These are phyloP conservation scores for Aspergillus bombycis DNA, from an alignment of 2,329 filamentous ascomycete species.

Conservation along the genomic window DNA sequence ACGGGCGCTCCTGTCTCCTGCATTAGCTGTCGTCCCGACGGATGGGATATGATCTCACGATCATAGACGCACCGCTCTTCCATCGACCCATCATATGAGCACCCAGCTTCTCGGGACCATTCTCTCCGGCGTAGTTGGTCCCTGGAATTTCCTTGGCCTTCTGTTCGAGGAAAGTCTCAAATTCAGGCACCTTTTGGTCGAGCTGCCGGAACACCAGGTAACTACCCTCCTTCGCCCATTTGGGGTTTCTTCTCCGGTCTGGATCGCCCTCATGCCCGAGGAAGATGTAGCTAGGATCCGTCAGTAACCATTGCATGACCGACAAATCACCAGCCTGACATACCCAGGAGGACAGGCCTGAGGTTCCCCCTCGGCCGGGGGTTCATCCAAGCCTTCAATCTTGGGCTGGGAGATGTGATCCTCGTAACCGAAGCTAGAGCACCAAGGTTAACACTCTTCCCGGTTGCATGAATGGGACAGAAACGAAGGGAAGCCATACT, in stretches of 20 bases:
- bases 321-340: not conserved
- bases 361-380: slow-evolving; percentile 30
- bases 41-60: not conserved
- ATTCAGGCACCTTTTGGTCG: slow-evolving; percentile 49
- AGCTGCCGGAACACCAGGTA: slow-evolving; percentile 51
- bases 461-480: no score
- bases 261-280: slow-evolving; percentile 28
- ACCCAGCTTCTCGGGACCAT: slow-evolving; percentile 37
- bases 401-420: slow-evolving; percentile 48
- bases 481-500: not conserved
- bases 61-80: slow-evolving; percentile 38
- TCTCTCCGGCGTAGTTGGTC: not conserved
- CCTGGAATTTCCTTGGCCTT: slow-evolving; percentile 12
- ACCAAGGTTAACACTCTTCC: not conserved
- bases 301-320: rapidly evolving
- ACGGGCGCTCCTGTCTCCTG: slow-evolving; percentile 36
- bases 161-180: slow-evolving; percentile 42
- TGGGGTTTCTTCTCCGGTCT: slow-evolving; percentile 27
- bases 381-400: slow-evolving; percentile 32
- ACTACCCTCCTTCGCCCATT: slow-evolving; percentile 49
- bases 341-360: slow-evolving; percentile 36
- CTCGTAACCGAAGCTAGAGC: slow-evolving; percentile 44
- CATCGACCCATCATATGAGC: slow-evolving; percentile 50
- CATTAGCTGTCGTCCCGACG: not conserved
- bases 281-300: slow-evolving; percentile 28